Evolutionary conservation across 139 green algal species (phyloP), one percentile per base, ranked within the genome.

Genomic region (Coelastrella sp.): DNA sequence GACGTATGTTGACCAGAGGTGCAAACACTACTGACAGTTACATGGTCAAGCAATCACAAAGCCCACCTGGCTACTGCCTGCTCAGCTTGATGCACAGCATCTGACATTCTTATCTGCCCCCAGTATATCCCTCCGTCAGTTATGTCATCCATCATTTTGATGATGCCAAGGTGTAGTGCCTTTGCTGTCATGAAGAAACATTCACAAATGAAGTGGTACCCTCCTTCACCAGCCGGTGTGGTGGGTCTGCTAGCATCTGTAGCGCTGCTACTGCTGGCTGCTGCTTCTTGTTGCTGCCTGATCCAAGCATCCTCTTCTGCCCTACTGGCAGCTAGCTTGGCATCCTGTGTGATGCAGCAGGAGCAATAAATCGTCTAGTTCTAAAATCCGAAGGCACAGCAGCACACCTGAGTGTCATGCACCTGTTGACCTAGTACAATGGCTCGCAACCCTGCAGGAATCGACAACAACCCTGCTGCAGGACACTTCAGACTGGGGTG

Each of bases 181-280:
- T 94, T 92, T 6, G 25, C 25, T 9, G 96, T 96, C 69, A 99
- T 88, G 91, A 99, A 99, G 90, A 99, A 99, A 84, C 90, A 94
- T 82, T 99, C 95, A 85, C 95, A 99, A 78, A 99, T 98, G 91
- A 99, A 99, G 83, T 97, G 92, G 86, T 93, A 99, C 19, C 80
- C 45, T 5, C 71, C 69, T 43, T 23, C 66, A 66, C 35, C 37
- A 32, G 53, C 53, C 50, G 66, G 64, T 15, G 30, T 45, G 45
- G 63, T 43, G 3, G 43, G 64, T 66, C 15, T 41, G 72, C 57
- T 77, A 57, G n/a, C 68, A 27, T 38, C 43, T 9, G 38, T 30
- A 21, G 17, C 40, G 13, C 53, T 40, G 37, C 71, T 41, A 5
- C 32, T 71, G 9, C 32, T 79, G 81, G 48, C 23, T 66, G 40